phyloP scores from a whole-genome alignment of 2,329 filamentous ascomycete species.

The Colletotrichum endophyticum region DNA sequence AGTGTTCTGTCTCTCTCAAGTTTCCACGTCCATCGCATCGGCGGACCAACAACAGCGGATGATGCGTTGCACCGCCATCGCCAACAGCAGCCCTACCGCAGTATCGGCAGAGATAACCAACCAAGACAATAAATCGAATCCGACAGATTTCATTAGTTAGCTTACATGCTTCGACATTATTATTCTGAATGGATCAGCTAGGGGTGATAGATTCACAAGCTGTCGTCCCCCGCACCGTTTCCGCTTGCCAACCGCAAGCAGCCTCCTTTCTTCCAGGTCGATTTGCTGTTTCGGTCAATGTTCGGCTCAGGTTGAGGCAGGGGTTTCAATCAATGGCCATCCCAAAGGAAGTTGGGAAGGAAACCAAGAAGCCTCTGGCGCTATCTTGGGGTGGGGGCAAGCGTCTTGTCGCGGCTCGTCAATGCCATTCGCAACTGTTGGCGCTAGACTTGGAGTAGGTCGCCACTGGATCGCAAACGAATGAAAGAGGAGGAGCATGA shows the following conservation, averaged over 20 bases:
- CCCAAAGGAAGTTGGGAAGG: not conserved
- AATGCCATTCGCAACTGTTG: not conserved
- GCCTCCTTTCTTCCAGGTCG: not conserved
- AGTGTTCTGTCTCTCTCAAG: not conserved
- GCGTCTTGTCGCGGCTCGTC: not conserved
- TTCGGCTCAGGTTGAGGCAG: not conserved
- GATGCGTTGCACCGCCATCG: not conserved
- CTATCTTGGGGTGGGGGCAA: not conserved
- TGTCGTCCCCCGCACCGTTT: not conserved
- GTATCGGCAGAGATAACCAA: not conserved
- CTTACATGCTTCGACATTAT: not conserved
- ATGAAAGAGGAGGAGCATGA: not conserved
- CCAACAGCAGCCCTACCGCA: not conserved
- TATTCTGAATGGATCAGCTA: not conserved
- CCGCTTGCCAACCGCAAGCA: not conserved
- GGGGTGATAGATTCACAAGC: not conserved
- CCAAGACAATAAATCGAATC: not conserved
- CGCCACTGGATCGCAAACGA: not conserved
- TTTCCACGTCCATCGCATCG: not conserved
- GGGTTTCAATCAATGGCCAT: not conserved
- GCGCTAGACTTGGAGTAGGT: not conserved
- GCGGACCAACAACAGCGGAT: not conserved
- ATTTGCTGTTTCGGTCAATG: not conserved
- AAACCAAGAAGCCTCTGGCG: not conserved
- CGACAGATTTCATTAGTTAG: not conserved